phyloP scores from a whole-genome alignment of 371 early-diverging fungal genomes.

The Phascolomyces articulosus region DNA sequence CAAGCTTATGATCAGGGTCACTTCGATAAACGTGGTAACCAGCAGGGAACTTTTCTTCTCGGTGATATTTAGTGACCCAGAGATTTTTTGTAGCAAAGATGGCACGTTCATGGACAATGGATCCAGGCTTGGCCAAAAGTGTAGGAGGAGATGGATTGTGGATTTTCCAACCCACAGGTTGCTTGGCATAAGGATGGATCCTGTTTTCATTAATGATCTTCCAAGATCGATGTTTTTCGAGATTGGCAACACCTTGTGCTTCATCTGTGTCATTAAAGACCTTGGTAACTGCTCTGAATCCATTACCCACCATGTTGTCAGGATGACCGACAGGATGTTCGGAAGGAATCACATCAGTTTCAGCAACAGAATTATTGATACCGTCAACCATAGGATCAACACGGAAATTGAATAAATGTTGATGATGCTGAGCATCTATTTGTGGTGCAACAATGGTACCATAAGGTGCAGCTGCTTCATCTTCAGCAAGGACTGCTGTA shows the following conservation, averaged over 20 bases:
- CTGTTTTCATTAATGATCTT: constrained; percentile 42
- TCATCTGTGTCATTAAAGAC: constrained; percentile 37
- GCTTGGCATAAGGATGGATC: constrained; percentile 41
- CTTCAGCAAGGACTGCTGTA: constrained; percentile 48
- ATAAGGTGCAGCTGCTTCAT: constrained; percentile 39
- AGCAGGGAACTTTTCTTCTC: constrained; percentile 44
- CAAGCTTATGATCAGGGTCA: constrained; percentile 22
- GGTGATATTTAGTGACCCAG: constrained; percentile 52
- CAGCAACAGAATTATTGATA: constrained; percentile 34
- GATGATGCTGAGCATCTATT: constrained; percentile 52
- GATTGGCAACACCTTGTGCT: constrained; percentile 28
- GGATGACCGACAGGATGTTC: constrained; percentile 48
- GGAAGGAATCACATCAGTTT: constrained; percentile 32
- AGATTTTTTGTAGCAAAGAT: constrained; percentile 45
- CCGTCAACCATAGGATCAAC: constrained; percentile 57
- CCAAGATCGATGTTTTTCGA: constrained; percentile 37
- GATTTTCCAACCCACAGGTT: constrained; percentile 45
- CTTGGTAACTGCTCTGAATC: constrained; percentile 34
- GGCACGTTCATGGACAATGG: constrained; percentile 46
- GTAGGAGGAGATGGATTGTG: constrained; percentile 29
- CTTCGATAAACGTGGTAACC: constrained; percentile 52
- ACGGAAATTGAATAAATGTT: constrained; percentile 53
- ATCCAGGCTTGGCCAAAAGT: constrained; percentile 42
- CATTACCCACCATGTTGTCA: constrained; percentile 43
- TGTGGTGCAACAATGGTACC: constrained; percentile 52